Conservation (phyloP, 1,139 yeast genomes). For the Saccharomyces pastorianus region DNA sequence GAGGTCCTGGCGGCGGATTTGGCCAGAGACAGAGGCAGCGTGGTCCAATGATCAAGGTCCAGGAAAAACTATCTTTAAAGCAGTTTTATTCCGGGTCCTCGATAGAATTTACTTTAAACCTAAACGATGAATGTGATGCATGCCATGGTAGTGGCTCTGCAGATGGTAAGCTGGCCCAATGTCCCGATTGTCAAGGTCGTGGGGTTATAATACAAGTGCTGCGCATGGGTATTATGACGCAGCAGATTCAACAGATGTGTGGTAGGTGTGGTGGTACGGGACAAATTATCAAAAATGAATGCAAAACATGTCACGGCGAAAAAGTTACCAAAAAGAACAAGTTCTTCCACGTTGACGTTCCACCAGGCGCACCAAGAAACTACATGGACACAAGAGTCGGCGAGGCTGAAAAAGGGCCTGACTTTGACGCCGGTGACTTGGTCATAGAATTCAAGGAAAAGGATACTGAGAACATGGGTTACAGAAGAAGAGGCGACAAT, state of each 20-base stretch:
- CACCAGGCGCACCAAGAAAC: slow-evolving; percentile 63
- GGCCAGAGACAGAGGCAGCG: slow-evolving; percentile 41
- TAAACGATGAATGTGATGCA: slow-evolving; percentile 65
- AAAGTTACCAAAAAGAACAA: slow-evolving; percentile 54
- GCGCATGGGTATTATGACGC: slow-evolving; percentile 86
- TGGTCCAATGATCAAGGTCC: slow-evolving; percentile 60
- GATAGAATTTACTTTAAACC: slow-evolving; percentile 52
- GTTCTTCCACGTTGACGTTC: slow-evolving; percentile 52
- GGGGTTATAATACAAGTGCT: slow-evolving; percentile 63
- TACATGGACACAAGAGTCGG: slow-evolving; percentile 55
- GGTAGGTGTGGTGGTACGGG: slow-evolving; percentile 79
- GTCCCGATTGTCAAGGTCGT: slow-evolving; percentile 63
- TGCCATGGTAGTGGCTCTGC: slow-evolving; percentile 83
- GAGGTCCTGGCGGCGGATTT: slow-evolving; percentile 37
- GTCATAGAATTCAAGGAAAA: slow-evolving; percentile 51
- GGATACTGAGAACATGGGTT: slow-evolving; percentile 59
- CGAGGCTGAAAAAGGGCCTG: slow-evolving; percentile 81
- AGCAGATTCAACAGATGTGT: slow-evolving; percentile 72
- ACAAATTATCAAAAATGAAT: slow-evolving; percentile 49
- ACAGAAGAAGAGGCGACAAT: slow-evolving; percentile 66
- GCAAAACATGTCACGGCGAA: slow-evolving; percentile 62
- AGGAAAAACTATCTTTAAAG: slow-evolving; percentile 47
- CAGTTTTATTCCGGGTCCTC: slow-evolving; percentile 66
- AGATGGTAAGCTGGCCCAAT: slow-evolving; percentile 60
- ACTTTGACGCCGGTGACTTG: slow-evolving; percentile 73